Evolutionary conservation across 495 filamentous ascomycete species (phyloP).

Genomic region (Penicillium coprophilum): DNA sequence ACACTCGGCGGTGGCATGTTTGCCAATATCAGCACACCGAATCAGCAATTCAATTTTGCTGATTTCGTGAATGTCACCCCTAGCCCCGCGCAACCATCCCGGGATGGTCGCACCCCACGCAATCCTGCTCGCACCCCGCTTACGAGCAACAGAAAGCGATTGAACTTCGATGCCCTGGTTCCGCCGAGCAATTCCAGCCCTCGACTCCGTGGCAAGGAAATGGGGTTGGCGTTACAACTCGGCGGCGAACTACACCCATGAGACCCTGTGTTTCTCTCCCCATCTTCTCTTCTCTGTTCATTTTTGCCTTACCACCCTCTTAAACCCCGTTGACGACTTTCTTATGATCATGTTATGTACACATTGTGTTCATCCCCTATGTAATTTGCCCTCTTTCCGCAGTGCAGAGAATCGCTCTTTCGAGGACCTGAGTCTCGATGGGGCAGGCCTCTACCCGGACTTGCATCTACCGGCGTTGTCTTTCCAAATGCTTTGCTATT

Average conservation of each 20-base stretch:
- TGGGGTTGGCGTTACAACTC: conserved; percentile 40
- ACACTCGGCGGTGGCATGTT: conserved; percentile 68
- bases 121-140: conserved; percentile 60
- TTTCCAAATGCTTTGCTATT: conserved; percentile 1
- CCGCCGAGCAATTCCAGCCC: conserved; percentile 50
- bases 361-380: conserved; percentile 29
- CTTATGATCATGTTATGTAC: conserved; percentile 29
- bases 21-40: conserved; percentile 56
- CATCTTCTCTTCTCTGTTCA: conserved; percentile 25
- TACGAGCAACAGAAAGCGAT: conserved; percentile 52
- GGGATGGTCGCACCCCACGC: conserved; percentile 59
- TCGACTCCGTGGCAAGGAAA: conserved; percentile 31
- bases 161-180: conserved; percentile 67
- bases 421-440: not conserved
- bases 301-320: conserved; percentile 13
- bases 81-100: conserved; percentile 84
- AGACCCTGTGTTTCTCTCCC: not conserved
- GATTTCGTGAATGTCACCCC: conserved; percentile 98
- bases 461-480: conserved; percentile 12
- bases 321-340: conserved; percentile 35
- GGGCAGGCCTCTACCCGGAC: not conserved
- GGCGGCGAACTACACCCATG: conserved; percentile 46
- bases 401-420: not conserved
- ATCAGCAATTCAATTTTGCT: conserved; percentile 83
- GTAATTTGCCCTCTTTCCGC: conserved; percentile 14